Evolutionary conservation across 2,329 filamentous ascomycete genomes (phyloP), one percentile per base, ranked within the genome.

Genomic region (Beauveria varroae): DNA sequence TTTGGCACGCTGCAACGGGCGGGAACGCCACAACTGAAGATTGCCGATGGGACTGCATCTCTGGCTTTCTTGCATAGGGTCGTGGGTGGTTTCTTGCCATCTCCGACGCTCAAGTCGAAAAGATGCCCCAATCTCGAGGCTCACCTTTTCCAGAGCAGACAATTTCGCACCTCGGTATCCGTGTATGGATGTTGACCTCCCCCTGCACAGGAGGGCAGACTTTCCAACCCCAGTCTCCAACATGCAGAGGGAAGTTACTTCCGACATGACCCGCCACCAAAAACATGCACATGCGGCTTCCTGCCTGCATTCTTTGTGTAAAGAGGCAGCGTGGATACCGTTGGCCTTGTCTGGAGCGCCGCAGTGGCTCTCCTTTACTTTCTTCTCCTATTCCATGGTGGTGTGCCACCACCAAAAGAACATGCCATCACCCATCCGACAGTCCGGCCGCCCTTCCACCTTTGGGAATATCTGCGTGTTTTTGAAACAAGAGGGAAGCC

Each of bases 11-110:
- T n/a, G 46, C 8, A 57, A 57, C 55, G 55, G 55, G 55, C 30
- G 44, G 44, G 20, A 41, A 37, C 55, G 55, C 55, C 55, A 57
- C 55, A 57, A 57, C 55, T 57, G 55, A 57, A 49, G 30, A 57
- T 57, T 50, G 28, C 44, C 55, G 55, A 57, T 57, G 55, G 30
- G 44, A 57, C 50, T 57, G 54, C 54, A 37, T 34, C 53, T 46
- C 41, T 43, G 10, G 34, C 34, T 56, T 46, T 20, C 16, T 53
- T 56, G 53, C 53, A 46, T 56, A 46, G 53, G 18, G 53, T 41
- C 24, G 34, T 46, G 26, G 34, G 18, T 20, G 18, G n/a, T n/a
- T 50, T 50, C 6, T 24, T 30, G 16, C 16, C 18, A 12, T 51
- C 18, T 54, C 16, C 8, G 14, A 44, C 24, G 41, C 26, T 14